Base-by-base conservation (phyloP, 1,284 basidiomycete genomes). In the Polyporus tsugae region DNA sequence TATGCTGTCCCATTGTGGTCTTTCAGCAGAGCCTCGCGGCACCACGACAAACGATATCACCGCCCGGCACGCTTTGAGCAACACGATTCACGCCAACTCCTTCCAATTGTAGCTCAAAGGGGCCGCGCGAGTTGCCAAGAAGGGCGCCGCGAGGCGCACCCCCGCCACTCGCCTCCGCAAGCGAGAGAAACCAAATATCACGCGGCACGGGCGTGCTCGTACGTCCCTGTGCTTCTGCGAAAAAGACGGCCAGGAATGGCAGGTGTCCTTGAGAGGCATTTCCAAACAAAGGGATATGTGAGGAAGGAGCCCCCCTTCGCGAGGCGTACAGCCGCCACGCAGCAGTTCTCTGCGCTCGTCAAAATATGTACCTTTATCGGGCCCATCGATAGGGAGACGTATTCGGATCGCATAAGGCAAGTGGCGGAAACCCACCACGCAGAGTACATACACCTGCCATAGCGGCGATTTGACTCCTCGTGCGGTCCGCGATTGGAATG, bases 131-230 rank as follows among this genome's bases (percentile, higher is more conserved):
- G 49, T 41, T 63, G 10, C 52, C 52, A 59, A 62, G 52, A 62
- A 0, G 19, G 42, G 61, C 19, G 19, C 29, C 35, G 53, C 29
- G 55, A 57, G 55, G 55, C 52, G 15, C 22, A 17, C 3, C 46
- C n/a, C 10, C 36, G 61, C 61, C 61, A 62, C 49, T 33, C 39
- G 38, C 36, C 25, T 29, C 15, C 25, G 15, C 53, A 55, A 39
- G 36, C 52, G 52, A 57, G 62, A 57, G 38, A 55, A 63, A 39
- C 62, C 62, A 29, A 63, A 13, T 63, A 63, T 63, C 62, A 63
- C 52, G 62, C 36, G 62, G 38, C 52, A 2, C 38, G 52, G 35
- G 39, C 62, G 29, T 63, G 62, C 17, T 22, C 38, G 25, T 13
- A 39, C 25, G 39, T 41, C 52, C 22, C 38, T 19, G 25, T 22